A percentile compares a stretch with the other conserved stretches of the same genome.
Evolutionary conservation across 352 stramenopile species (phyloP).

Genomic region (Phytophthora quininea): DNA sequence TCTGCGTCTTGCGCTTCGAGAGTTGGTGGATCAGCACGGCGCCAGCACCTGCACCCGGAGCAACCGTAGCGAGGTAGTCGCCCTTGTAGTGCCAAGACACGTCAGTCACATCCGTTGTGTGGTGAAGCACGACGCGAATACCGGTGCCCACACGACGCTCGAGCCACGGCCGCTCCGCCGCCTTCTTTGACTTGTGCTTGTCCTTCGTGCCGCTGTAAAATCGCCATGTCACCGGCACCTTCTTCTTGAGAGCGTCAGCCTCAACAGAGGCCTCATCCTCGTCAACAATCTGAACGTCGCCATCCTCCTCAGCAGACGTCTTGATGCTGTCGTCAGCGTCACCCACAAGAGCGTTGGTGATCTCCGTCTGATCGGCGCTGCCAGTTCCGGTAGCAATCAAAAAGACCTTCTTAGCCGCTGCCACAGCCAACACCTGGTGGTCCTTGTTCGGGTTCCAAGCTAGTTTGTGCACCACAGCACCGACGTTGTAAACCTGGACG

Average conservation of each 20-base stretch:
- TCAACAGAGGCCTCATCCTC: constrained; percentile 77
- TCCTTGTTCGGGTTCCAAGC: constrained; percentile 97
- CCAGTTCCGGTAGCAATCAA: constrained; percentile 95
- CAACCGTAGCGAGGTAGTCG: constrained; percentile 98
- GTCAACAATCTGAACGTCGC: constrained; percentile 62
- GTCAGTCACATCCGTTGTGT: constrained; percentile 91
- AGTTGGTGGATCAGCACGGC: constrained; percentile 98
- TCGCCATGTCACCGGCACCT: constrained; percentile 92
- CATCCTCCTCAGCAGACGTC: constrained; percentile 45
- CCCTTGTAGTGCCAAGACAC: constrained; percentile 98
- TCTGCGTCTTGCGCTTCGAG: constrained; percentile 96
- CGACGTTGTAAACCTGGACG: constrained; percentile 92
- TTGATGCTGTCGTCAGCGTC: constrained; percentile 81
- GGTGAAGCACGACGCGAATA: constrained; percentile 86
- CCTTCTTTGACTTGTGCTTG: constrained; percentile 69
- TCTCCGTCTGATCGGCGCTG: constrained; percentile 91
- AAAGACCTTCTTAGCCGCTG: constrained; percentile 91
- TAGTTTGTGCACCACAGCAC: constrained; percentile 90
- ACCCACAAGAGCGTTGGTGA: constrained; percentile 95
- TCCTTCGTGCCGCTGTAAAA: constrained; percentile 86
- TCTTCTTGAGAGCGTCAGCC: constrained; percentile 82
- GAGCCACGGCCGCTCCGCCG: constrained; percentile 55
- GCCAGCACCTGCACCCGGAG: constrained; percentile 85
- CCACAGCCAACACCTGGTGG: constrained; percentile 95
- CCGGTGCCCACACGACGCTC: constrained; percentile 81